Evolutionary conservation across 192 early-diverging fungal genomes (phyloP).

Genomic region (Coemansia sp.): DNA sequence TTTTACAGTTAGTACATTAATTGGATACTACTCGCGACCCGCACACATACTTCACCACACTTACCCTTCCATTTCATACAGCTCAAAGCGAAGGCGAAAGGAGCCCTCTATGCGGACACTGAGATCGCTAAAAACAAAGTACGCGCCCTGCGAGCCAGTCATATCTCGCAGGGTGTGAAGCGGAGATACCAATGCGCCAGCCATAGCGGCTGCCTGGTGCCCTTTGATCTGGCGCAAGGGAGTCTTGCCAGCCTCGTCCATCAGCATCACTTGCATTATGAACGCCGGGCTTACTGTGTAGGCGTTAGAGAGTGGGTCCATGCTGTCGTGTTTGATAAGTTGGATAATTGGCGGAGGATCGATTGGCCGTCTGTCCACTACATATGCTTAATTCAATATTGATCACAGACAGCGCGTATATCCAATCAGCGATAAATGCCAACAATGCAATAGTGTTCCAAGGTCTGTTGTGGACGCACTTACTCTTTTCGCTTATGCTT

Average conservation of each 20-base stretch:
- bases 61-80: slow-evolving; percentile 84
- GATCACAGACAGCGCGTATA: neutral
- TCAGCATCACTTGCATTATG: slow-evolving; percentile 89
- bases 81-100: slow-evolving; percentile 76
- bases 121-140: slow-evolving; percentile 95
- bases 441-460: neutral
- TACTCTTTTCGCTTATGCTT: slow-evolving; percentile 89
- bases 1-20: neutral
- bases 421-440: neutral
- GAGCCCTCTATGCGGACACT: slow-evolving; percentile 88
- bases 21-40: too few species aligned
- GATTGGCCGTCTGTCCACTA: slow-evolving; percentile 57
- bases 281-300: slow-evolving; percentile 73
- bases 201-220: slow-evolving; percentile 72
- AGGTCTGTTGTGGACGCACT: neutral
- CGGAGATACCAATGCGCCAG: slow-evolving; percentile 90
- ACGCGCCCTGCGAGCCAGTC: slow-evolving; percentile 79
- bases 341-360: slow-evolving; percentile 58
- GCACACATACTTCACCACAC: neutral
- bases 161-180: slow-evolving; percentile 84
- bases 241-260: slow-evolving; percentile 70
- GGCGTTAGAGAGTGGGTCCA: slow-evolving; percentile 24
- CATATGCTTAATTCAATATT: neutral
- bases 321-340: slow-evolving; percentile 42
- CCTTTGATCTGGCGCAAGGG: slow-evolving; percentile 82